Percentiles rank a stretch among this genome's conserved stretches.
phyloP scores from a whole-genome alignment of 805 yeast species.

The Monosporozyma servazzii region DNA sequence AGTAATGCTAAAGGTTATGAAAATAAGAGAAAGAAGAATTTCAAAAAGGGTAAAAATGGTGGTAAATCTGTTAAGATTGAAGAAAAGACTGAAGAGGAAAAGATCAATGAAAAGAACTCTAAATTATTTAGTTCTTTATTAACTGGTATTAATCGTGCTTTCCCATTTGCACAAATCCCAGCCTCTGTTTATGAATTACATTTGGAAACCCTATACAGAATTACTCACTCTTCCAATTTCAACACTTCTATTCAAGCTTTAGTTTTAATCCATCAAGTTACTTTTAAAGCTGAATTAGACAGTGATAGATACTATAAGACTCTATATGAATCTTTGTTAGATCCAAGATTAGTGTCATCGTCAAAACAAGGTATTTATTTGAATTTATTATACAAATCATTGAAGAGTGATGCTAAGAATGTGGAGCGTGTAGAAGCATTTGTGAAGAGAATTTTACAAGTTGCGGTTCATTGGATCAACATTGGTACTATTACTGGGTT shows the following conservation, averaged over 20 bases:
- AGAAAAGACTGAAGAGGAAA: slow-evolving; percentile 49
- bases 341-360: slow-evolving; percentile 71
- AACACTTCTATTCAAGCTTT: slow-evolving; percentile 91
- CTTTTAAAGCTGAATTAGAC: slow-evolving; percentile 47
- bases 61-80: slow-evolving; percentile 62
- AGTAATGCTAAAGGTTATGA: slow-evolving; percentile 35
- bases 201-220: slow-evolving; percentile 73
- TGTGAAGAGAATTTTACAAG: slow-evolving; percentile 81
- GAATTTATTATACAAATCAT: slow-evolving; percentile 74
- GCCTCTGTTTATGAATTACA: slow-evolving; percentile 64
- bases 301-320: slow-evolving; percentile 74
- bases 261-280: slow-evolving; percentile 73
- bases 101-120: slow-evolving; percentile 69
- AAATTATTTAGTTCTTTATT: slow-evolving; percentile 81
- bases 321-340: slow-evolving; percentile 80
- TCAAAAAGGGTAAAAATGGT: slow-evolving; percentile 80
- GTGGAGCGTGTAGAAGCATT: slow-evolving; percentile 70
- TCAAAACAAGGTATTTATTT: slow-evolving; percentile 90
- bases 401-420: slow-evolving; percentile 57
- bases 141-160: slow-evolving; percentile 93
- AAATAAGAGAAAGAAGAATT: slow-evolving; percentile 62
- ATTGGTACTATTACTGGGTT: slow-evolving; percentile 84
- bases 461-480: slow-evolving; percentile 77
- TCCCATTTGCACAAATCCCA: slow-evolving; percentile 78
- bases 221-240: slow-evolving; percentile 90